A percentile compares a stretch with the other conserved stretches of the same genome.
Conservation (phyloP, 257 asterid genomes). For the Primulina tabacum region DNA sequence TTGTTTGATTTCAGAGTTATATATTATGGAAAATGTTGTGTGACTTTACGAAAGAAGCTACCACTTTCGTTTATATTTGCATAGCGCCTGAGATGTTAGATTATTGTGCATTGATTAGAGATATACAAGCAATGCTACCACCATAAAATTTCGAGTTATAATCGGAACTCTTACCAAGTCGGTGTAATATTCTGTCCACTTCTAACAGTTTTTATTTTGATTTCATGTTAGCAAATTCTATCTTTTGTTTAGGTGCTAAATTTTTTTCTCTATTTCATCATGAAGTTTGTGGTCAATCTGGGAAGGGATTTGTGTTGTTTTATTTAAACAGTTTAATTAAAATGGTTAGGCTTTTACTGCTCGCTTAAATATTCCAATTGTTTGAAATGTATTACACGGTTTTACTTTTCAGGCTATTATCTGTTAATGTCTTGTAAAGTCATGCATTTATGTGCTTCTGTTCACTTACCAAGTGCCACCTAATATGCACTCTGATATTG, state of each 20-base stretch:
- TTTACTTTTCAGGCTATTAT: neutral
- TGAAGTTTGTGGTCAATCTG: neutral
- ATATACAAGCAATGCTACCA: neutral
- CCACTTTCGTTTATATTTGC: neutral
- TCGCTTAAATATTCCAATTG: neutral
- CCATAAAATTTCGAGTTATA: neutral
- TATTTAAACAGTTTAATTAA: no score
- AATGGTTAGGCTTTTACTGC: neutral
- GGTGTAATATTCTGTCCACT: neutral
- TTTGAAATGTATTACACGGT: neutral
- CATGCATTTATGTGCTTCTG: neutral
- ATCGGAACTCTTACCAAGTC: neutral
- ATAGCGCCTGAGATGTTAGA: neutral
- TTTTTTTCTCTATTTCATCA: neutral
- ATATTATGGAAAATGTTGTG: no score
- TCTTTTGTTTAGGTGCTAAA: neutral
- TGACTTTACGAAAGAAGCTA: neutral
- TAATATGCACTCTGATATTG: neutral
- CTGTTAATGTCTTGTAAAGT: neutral
- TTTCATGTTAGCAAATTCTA: no score
- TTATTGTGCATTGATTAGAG: no score
- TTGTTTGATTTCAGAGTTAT: neutral
- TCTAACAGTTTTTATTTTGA: neutral
- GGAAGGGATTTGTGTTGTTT: neutral
- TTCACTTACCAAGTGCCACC: neutral